phyloP scores from a whole-genome alignment of 2,329 filamentous ascomycete genomes.

The Diaporthe destruens region DNA sequence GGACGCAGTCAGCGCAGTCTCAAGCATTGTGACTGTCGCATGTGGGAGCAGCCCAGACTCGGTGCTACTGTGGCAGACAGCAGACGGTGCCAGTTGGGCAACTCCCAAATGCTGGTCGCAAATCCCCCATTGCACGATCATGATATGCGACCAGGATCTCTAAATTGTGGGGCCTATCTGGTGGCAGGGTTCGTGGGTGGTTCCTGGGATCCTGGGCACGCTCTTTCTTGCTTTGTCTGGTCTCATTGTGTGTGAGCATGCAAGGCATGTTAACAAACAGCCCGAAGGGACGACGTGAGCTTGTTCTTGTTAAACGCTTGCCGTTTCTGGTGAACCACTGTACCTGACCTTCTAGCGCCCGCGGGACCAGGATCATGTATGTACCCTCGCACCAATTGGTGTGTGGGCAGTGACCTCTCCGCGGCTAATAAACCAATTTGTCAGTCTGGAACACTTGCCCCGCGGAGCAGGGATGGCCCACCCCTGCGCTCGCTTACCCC shows the following conservation, averaged over 20 bases:
- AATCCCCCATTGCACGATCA: slow-evolving; percentile 23
- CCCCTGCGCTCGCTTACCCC: slow-evolving; percentile 26
- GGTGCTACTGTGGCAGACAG: background rate
- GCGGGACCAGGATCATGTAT: background rate
- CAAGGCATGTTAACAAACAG: background rate
- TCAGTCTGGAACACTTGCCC: slow-evolving; percentile 31
- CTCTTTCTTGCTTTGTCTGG: background rate
- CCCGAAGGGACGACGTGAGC: background rate
- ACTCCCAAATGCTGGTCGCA: slow-evolving; percentile 14
- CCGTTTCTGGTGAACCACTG: slow-evolving; percentile 36
- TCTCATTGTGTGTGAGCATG: background rate
- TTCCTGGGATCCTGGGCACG: too few relatives aligned
- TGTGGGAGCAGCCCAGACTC: slow-evolving; percentile 10
- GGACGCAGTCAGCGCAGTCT: background rate
- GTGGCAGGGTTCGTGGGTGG: background rate
- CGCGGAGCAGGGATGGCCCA: slow-evolving; percentile 15
- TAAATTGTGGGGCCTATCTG: background rate
- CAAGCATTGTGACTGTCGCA: slow-evolving; percentile 17
- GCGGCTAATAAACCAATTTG: slow-evolving; percentile 27
- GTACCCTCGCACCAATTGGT: background rate
- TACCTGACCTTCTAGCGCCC: slow-evolving; percentile 28
- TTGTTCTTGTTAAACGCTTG: slow-evolving; percentile 38
- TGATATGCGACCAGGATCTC: slow-evolving; percentile 27
- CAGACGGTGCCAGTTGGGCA: background rate
- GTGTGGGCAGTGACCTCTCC: background rate